Percentiles rank a stretch among this genome's conserved stretches.
Conservation (phyloP, 306 rosid species). For the Glycine soja region DNA sequence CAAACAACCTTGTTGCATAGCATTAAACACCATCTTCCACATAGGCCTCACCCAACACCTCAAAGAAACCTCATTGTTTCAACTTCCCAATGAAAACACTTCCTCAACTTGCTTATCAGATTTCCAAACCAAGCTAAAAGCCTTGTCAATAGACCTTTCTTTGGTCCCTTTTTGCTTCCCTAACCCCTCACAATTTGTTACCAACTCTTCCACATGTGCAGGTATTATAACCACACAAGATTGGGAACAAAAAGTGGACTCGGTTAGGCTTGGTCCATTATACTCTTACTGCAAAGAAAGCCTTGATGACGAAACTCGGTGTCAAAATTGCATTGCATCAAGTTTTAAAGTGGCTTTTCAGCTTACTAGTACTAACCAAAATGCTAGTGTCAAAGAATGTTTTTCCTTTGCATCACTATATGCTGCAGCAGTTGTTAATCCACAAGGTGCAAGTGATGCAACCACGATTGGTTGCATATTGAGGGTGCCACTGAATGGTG, state of each 20-base stretch:
- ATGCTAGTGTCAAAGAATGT: slow-evolving; percentile 50
- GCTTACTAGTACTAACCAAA: slow-evolving; percentile 44
- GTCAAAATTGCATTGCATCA: slow-evolving; percentile 66
- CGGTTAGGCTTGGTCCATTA: slow-evolving; percentile 30
- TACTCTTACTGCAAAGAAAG: slow-evolving; percentile 60
- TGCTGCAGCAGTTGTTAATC: slow-evolving; percentile 69
- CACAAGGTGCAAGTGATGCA: slow-evolving; percentile 65
- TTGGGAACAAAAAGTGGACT: slow-evolving; percentile 58
- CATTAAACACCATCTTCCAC: slow-evolving; percentile 71
- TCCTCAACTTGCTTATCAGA: slow-evolving; percentile 67
- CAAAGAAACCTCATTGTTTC: slow-evolving; percentile 61
- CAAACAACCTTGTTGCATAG: slow-evolving; percentile 63
- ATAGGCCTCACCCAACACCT: slow-evolving; percentile 75
- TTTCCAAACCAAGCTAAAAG: slow-evolving; percentile 50
- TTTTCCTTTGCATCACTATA: slow-evolving; percentile 62
- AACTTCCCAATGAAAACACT: slow-evolving; percentile 55
- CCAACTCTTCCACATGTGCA: slow-evolving; percentile 58
- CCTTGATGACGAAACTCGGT: slow-evolving; percentile 48
- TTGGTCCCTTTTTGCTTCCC: slow-evolving; percentile 59
- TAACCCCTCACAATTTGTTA: slow-evolving; percentile 60
- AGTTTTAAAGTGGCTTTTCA: slow-evolving; percentile 56
- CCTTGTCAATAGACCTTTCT: slow-evolving; percentile 51
- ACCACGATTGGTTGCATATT: slow-evolving; percentile 66
- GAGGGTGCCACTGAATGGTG: slow-evolving; percentile 45
- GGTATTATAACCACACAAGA: slow-evolving; percentile 61